These are phyloP conservation scores for Candida andamanensis DNA, from an alignment of 805 yeast genomes.

Conservation along the genomic window DNA sequence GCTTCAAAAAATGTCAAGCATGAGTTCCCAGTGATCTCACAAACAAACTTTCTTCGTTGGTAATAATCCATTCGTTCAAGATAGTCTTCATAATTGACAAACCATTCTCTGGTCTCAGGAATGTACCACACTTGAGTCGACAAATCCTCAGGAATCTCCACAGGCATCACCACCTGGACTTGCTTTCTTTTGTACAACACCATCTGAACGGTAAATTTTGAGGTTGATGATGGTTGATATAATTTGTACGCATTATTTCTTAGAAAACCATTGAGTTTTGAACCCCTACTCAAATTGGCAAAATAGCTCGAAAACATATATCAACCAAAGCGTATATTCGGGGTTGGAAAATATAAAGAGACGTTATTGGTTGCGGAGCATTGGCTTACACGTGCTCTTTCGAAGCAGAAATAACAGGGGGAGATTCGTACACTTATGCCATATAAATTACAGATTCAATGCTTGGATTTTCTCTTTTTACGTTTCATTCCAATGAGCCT, in stretches of 20 bases:
- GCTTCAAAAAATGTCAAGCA: constrained; percentile 91
- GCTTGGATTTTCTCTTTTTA: constrained; percentile 57
- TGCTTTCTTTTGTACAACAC: constrained; percentile 74
- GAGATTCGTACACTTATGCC: no score
- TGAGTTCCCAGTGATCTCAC: constrained; percentile 94
- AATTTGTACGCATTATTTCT: not conserved
- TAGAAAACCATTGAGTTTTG: not conserved
- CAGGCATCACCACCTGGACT: constrained; percentile 55
- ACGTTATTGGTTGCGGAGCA: no score
- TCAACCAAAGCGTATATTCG: no score
- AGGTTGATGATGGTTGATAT: not conserved
- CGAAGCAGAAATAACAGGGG: no score
- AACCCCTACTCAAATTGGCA: not conserved
- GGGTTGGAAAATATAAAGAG: no score
- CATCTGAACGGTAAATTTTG: constrained; percentile 34
- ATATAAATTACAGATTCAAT: no score
- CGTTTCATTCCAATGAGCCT: constrained; percentile 65
- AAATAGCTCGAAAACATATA: no score
- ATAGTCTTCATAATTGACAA: constrained; percentile 69
- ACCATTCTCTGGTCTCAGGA: constrained; percentile 87
- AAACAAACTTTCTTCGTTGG: constrained; percentile 73
- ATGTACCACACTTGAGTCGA: constrained; percentile 73
- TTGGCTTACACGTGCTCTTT: no score
- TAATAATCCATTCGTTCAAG: constrained; percentile 68
- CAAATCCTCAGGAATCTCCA: constrained; percentile 50